Evolutionary conservation across 768 basidiomycete genomes (phyloP), one percentile per base, ranked within the genome.

Genomic region (Cubamyces lactineus): DNA sequence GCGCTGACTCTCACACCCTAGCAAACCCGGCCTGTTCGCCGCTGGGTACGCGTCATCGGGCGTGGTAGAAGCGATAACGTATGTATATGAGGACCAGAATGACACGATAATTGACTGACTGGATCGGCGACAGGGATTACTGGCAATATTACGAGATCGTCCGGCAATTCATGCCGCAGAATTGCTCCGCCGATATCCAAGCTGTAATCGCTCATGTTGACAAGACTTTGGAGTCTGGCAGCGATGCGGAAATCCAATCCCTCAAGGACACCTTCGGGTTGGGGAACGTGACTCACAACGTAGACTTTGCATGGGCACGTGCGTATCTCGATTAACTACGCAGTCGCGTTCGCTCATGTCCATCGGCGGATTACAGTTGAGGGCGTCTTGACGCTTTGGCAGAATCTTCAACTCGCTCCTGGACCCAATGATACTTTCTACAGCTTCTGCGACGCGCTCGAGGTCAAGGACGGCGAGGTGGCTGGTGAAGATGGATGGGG

Each of bases 141-240:
- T 89, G 86, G 86, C 77, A 76, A 63, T 92, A 90, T 68, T 90
- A 87, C 71, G 88, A 89, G 61, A 88, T 88, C 13, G 82, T 88
- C 66, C 84, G 83, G 16, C 76, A 82, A 65, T 75, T 83, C 67
- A 90, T 89, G 87, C 85, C 88, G 2, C 47, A 68, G 64, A 91
- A 92, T 71, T 92, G 90, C 73, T 89, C 88, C 8, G 81, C 86
- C 0, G 90, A 92, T 67, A 80, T 90, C 30, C 75, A 88, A 70
- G 81, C 80, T 5, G 87, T 86, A 16, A 80, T 91, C 55, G 68
- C 80, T 4, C 80, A 88, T 66, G 74, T 91, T 40, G 89, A 91
- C 68, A 51, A 77, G 54, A 82, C 84, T 5, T 84, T 88, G 65
- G 72, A 73, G 0, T 75, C 75, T 3, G 76, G 77, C 0, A 76